phyloP scores from a whole-genome alignment of 371 early-diverging fungal genomes.

The Mortierella sp. region DNA sequence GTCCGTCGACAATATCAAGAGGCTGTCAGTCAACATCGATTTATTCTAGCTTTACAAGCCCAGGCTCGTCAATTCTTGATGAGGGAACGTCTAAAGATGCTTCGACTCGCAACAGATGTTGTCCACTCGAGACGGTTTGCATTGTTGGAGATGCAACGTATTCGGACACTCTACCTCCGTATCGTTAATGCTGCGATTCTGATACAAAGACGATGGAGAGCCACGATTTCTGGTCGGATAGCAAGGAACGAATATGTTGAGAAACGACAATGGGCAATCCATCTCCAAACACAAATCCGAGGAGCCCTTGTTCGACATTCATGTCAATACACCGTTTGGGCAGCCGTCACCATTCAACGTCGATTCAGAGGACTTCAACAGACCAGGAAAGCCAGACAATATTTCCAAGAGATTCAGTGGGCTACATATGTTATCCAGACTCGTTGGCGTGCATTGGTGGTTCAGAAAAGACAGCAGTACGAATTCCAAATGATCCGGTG shows the following conservation, averaged over 20 bases:
- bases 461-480: conserved; percentile 17
- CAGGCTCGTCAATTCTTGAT: conserved; percentile 37
- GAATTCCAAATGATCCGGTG: conserved; percentile 24
- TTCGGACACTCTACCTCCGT: conserved; percentile 16
- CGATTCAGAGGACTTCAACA: conserved; percentile 6
- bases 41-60: conserved; percentile 25
- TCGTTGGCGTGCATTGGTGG: conserved; percentile 26
- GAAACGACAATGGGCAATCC: conserved; percentile 14
- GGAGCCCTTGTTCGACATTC: conserved; percentile 14
- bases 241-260: conserved; percentile 24
- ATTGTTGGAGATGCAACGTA: conserved; percentile 15
- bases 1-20: conserved; percentile 15
- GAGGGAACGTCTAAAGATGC: conserved; percentile 21
- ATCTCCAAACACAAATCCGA: conserved; percentile 27
- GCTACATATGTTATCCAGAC: conserved; percentile 32
- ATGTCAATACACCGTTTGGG: conserved; percentile 13
- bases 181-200: conserved; percentile 17
- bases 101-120: conserved; percentile 31
- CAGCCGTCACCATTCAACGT: conserved; percentile 27
- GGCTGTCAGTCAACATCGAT: conserved; percentile 9
- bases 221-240: conserved; percentile 15
- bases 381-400: not conserved
- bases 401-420: conserved; percentile 13
- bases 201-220: conserved; percentile 39
- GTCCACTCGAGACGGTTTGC: conserved; percentile 30